Conservation (phyloP, 306 rosid genomes). For the Trifolium fragiferum region DNA sequence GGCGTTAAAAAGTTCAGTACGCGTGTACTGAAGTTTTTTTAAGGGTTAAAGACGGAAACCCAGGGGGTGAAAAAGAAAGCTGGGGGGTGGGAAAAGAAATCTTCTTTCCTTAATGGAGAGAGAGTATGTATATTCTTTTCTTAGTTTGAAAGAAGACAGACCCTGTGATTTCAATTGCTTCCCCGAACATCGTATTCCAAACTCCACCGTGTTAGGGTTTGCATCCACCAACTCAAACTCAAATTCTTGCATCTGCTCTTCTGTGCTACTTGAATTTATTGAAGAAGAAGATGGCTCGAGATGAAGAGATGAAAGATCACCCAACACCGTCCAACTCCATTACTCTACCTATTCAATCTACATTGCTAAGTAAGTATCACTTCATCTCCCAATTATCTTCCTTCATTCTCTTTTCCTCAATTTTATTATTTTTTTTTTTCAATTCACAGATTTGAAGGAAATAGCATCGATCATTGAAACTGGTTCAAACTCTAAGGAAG, state of each 20-base stretch:
- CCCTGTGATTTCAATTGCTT: not conserved
- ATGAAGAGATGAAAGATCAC: slow-evolving; percentile 58
- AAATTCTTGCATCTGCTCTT: not conserved
- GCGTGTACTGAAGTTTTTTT: too few species aligned
- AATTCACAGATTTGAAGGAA: slow-evolving; percentile 81
- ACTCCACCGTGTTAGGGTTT: not conserved
- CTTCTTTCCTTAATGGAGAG: too few species aligned
- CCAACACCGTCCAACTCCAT: slow-evolving; percentile 48
- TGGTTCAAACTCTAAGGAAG: slow-evolving; percentile 83
- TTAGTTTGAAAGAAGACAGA: not conserved
- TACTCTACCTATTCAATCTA: slow-evolving; percentile 50
- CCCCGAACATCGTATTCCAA: not conserved
- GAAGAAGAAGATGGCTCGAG: slow-evolving; percentile 53
- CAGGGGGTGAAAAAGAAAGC: too few species aligned
- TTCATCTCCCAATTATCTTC: not conserved
- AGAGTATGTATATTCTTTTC: not conserved
- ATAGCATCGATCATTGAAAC: slow-evolving; percentile 83
- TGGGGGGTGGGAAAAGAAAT: too few species aligned
- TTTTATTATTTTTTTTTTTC: too few species aligned
- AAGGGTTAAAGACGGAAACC: too few species aligned
- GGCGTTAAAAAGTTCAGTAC: too few species aligned
- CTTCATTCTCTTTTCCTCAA: not conserved
- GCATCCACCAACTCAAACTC: not conserved
- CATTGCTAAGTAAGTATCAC: slow-evolving; percentile 49
- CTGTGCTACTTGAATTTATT: not conserved